A percentile compares a stretch with the other conserved stretches of the same genome.
phyloP scores from a whole-genome alignment of 345 rosid genomes.

The Aquilaria yunnanensis region DNA sequence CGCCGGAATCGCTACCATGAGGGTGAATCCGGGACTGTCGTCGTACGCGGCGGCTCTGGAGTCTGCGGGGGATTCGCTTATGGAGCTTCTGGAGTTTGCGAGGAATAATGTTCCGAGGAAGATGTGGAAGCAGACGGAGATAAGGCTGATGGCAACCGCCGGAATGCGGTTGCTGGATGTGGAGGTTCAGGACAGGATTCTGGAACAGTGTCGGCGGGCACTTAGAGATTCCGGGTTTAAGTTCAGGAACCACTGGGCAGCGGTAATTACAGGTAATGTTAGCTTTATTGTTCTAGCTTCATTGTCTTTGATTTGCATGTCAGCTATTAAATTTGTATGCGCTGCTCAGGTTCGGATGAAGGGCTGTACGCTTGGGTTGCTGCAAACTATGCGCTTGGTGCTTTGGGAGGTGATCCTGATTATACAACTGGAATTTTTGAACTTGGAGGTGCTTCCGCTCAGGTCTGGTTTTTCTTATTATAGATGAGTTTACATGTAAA shows the following conservation, averaged over 20 bases:
- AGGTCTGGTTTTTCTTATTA: conserved; percentile 39
- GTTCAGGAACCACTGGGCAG: conserved; percentile 69
- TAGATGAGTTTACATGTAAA: background rate
- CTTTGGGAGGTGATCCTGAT: conserved; percentile 73
- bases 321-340: conserved; percentile 13
- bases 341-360: conserved; percentile 81
- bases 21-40: conserved; percentile 79
- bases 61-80: conserved; percentile 46
- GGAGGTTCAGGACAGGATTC: conserved; percentile 46
- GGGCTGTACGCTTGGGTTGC: conserved; percentile 94
- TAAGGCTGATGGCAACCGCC: conserved; percentile 92
- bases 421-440: conserved; percentile 83
- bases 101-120: conserved; percentile 47
- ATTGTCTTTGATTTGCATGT: background rate
- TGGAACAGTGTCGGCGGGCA: conserved; percentile 43
- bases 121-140: conserved; percentile 59
- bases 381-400: conserved; percentile 76
- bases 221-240: conserved; percentile 60
- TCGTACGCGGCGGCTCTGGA: conserved; percentile 52
- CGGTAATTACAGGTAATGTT: conserved; percentile 66
- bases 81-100: conserved; percentile 59
- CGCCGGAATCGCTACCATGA: conserved; percentile 37
- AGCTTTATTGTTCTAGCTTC: background rate
- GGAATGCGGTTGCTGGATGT: conserved; percentile 71
- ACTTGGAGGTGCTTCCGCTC: conserved; percentile 98